Conservation (phyloP, 495 filamentous ascomycete genomes). For the Talaromyces proteolyticus region DNA sequence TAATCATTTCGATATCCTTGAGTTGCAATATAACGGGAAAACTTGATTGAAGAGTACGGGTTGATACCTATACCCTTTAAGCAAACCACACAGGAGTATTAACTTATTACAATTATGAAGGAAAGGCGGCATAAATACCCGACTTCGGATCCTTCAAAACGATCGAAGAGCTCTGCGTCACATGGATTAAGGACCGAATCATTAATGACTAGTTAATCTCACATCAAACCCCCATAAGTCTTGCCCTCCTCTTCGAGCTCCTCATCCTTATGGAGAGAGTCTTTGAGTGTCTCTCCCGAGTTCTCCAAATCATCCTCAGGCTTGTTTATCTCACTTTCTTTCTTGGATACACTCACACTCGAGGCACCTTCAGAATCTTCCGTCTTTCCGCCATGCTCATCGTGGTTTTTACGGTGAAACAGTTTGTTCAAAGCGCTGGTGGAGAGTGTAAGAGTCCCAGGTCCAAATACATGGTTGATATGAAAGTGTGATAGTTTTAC, state of each 20-base stretch:
- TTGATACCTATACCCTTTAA: no score
- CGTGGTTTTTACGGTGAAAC: slow-evolving; percentile 3
- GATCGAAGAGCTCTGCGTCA: no score
- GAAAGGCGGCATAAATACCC: no score
- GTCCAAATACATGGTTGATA: not conserved
- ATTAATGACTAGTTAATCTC: no score
- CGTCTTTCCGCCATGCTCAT: not conserved
- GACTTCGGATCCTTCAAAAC: no score
- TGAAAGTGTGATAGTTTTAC: not conserved
- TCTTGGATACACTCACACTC: no score
- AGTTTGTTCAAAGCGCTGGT: not conserved
- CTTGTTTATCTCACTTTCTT: not conserved
- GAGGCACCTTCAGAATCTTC: not conserved
- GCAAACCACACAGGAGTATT: no score
- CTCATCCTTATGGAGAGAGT: slow-evolving; percentile 6
- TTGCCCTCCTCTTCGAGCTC: slow-evolving; percentile 10
- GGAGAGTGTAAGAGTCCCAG: not conserved
- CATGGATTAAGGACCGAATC: no score
- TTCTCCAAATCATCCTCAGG: slow-evolving; percentile 1
- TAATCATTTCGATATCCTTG: no score
- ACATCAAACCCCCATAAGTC: slow-evolving; percentile 12
- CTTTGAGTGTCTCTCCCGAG: slow-evolving; percentile 6
- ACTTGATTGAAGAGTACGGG: no score
- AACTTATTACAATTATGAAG: no score
- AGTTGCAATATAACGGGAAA: no score